Evolutionary conservation across 768 basidiomycete genomes (phyloP).

Genomic region (Holtermannia corniformis): DNA sequence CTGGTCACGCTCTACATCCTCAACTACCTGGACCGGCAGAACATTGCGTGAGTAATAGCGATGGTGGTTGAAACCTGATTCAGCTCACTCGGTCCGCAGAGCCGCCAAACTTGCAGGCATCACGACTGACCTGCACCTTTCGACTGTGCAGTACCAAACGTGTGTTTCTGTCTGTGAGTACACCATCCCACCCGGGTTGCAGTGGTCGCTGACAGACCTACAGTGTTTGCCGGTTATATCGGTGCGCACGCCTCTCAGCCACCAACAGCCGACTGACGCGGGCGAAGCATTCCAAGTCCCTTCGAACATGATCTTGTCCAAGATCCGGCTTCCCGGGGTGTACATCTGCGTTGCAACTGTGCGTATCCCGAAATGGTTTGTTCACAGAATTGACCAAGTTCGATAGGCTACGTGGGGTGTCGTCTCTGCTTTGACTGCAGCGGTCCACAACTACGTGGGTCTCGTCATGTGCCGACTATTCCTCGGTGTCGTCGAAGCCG

Average conservation of each 20-base stretch:
- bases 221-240: too few species aligned
- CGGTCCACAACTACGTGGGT: conserved; percentile 20
- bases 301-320: conserved; percentile 34
- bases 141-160: conserved; percentile 23
- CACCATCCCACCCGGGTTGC: too few species aligned
- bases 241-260: too few species aligned
- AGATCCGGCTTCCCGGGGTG: conserved; percentile 25
- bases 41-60: not conserved
- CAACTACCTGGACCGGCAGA: not conserved
- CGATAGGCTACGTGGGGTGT: conserved; percentile 20
- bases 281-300: conserved; percentile 23
- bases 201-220: too few species aligned
- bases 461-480: conserved; percentile 16
- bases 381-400: not conserved
- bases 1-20: conserved; percentile 20
- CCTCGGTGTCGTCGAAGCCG: conserved; percentile 20
- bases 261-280: not conserved
- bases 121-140: conserved; percentile 29
- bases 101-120: conserved; percentile 31
- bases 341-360: conserved; percentile 29
- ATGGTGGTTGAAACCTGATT: not conserved
- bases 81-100: conserved; percentile 27
- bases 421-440: conserved; percentile 30
- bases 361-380: too few species aligned
- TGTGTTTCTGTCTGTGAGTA: conserved; percentile 27